Conservation (phyloP, 2,329 filamentous ascomycete species). For the Raffaelea ambrosiae region DNA sequence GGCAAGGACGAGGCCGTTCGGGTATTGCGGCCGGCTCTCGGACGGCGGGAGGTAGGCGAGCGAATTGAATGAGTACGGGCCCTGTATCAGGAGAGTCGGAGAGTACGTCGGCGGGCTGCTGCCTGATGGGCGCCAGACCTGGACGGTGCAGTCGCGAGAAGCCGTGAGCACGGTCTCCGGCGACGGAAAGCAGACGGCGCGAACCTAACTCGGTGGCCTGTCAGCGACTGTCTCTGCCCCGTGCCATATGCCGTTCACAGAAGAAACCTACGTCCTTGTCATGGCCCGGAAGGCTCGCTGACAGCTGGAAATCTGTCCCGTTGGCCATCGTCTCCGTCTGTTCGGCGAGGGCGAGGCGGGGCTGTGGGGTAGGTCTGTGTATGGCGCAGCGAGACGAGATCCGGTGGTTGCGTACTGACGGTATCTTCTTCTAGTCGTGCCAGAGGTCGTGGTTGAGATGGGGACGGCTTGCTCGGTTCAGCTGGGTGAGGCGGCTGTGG, state of each 20-base stretch:
- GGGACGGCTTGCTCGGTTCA: too few relatives aligned
- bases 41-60: constrained; percentile 68
- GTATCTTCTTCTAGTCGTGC: too few relatives aligned
- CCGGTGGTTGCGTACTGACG: too few relatives aligned
- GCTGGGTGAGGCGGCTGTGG: too few relatives aligned
- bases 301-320: constrained; percentile 80
- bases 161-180: constrained; percentile 66
- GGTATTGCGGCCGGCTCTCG: constrained; percentile 38
- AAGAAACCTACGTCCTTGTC: constrained; percentile 72
- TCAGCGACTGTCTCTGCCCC: too few relatives aligned
- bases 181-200: constrained; percentile 70
- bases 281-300: constrained; percentile 80
- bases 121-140: constrained; percentile 66
- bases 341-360: too few relatives aligned
- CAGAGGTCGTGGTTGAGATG: too few relatives aligned
- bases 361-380: too few relatives aligned
- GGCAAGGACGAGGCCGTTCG: constrained; percentile 76
- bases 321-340: constrained; percentile 2
- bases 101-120: constrained; percentile 60
- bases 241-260: background rate
- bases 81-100: constrained; percentile 67
- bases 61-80: constrained; percentile 80
- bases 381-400: too few relatives aligned
- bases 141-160: constrained; percentile 84
- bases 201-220: constrained; percentile 53